Conservation (phyloP, 768 basidiomycete genomes). For the Rhizopogon roseolus region DNA sequence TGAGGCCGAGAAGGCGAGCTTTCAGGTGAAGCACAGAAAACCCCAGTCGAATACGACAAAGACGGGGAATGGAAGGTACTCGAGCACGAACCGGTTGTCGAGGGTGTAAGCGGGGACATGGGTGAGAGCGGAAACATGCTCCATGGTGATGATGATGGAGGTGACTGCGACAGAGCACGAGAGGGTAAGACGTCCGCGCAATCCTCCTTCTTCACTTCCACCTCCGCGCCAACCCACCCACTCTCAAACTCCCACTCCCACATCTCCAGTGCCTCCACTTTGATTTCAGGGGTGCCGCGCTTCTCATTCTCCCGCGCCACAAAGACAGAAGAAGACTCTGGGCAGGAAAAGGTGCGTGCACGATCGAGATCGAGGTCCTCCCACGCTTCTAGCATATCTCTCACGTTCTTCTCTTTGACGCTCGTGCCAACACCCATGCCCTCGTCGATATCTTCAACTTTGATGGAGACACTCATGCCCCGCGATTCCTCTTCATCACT, state of each 20-base stretch:
- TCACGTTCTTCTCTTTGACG: constrained; percentile 56
- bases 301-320: constrained; percentile 17
- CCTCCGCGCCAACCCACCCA: constrained; percentile 20
- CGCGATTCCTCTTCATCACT: constrained; percentile 1
- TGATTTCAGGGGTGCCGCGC: constrained; percentile 30
- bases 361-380: constrained; percentile 47
- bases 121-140: constrained; percentile 10
- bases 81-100: constrained; percentile 11
- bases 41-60: constrained; percentile 1
- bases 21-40: background rate
- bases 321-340: background rate
- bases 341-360: background rate
- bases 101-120: constrained; percentile 14
- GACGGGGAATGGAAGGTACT: constrained; percentile 9
- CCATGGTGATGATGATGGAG: background rate
- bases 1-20: constrained; percentile 2
- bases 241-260: constrained; percentile 32
- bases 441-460: constrained; percentile 21
- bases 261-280: constrained; percentile 37
- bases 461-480: constrained; percentile 6
- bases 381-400: constrained; percentile 66
- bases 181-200: background rate
- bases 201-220: constrained; percentile 43
- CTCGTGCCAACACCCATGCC: constrained; percentile 25
- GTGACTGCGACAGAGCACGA: background rate